Percentiles rank a stretch among this genome's conserved stretches.
Conservation (phyloP, 2,329 filamentous ascomycete genomes). For the Ophiostoma angusticollis region DNA sequence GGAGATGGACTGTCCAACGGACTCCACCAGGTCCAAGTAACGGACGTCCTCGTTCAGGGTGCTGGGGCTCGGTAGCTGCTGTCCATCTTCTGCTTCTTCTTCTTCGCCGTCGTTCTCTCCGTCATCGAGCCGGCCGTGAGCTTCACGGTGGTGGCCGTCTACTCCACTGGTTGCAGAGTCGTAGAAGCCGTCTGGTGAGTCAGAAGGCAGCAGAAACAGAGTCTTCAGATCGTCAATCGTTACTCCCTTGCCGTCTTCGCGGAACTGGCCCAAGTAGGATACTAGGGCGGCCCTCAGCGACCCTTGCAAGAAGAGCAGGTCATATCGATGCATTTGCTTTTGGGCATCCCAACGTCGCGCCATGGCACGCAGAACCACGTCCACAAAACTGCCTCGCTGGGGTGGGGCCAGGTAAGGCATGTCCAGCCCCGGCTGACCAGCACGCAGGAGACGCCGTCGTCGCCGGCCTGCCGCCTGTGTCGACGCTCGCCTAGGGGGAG, state of each 20-base stretch:
- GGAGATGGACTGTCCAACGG: constrained; percentile 36
- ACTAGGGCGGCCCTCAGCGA: constrained; percentile 39
- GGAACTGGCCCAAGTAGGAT: constrained; percentile 33
- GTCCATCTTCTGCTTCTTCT: too few species aligned
- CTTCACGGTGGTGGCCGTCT: constrained; percentile 13
- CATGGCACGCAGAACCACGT: constrained; percentile 36
- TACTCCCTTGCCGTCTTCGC: constrained; percentile 25
- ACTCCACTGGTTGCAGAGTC: not conserved
- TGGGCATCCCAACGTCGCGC: constrained; percentile 43
- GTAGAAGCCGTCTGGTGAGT: not conserved
- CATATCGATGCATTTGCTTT: constrained; percentile 41
- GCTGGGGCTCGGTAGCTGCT: constrained; percentile 13
- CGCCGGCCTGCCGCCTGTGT: not conserved
- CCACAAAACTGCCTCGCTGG: constrained; percentile 35
- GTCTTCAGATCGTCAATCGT: constrained; percentile 36
- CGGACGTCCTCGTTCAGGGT: constrained; percentile 33
- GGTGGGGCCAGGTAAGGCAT: constrained; percentile 35
- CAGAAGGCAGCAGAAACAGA: constrained; percentile 25
- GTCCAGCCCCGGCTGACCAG: constrained; percentile 1
- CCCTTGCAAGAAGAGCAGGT: constrained; percentile 42
- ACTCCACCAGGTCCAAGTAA: constrained; percentile 41
- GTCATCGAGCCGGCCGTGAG: too few species aligned
- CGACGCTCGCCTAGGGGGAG: constrained; percentile 12
- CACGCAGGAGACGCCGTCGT: not conserved
- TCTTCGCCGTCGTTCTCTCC: constrained; percentile 14